Percentiles rank a stretch among this genome's conserved stretches.
phyloP scores from a whole-genome alignment of 352 stramenopile genomes.

The Thalassiosira hispida region DNA sequence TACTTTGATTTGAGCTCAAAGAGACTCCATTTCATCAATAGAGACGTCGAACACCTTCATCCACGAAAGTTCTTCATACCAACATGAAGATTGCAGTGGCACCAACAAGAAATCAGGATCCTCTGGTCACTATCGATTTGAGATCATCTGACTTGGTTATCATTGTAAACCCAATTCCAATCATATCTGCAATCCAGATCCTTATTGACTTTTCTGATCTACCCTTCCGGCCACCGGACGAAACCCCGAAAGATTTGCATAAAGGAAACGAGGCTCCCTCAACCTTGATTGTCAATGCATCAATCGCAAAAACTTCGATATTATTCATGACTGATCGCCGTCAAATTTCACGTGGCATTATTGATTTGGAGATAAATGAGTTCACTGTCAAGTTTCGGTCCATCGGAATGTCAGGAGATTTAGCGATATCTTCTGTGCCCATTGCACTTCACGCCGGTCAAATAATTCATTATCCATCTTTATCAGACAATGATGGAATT shows the following conservation, averaged over 20 bases:
- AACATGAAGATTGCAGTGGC: conserved; percentile 22
- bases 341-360: conserved; percentile 18
- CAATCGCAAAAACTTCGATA: conserved; percentile 28
- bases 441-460: conserved; percentile 33
- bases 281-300: conserved; percentile 19
- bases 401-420: conserved; percentile 5
- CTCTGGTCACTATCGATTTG: conserved; percentile 31
- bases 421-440: conserved; percentile 15
- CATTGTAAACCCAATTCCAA: conserved; percentile 55
- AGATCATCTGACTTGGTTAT: conserved; percentile 42
- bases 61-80: conserved; percentile 20
- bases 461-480: conserved; percentile 30
- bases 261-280: neutral
- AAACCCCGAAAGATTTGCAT: conserved; percentile 10
- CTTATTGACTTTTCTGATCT: conserved; percentile 42
- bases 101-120: conserved; percentile 32
- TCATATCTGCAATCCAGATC: conserved; percentile 43
- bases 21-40: conserved; percentile 10
- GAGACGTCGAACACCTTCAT: conserved; percentile 4
- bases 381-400: conserved; percentile 17
- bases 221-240: conserved; percentile 24
- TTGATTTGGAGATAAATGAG: conserved; percentile 32
- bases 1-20: conserved; percentile 21
- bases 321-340: conserved; percentile 34
- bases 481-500: conserved; percentile 11